Conservation (phyloP, 805 yeast genomes). For the Metschnikowia cubensis region DNA sequence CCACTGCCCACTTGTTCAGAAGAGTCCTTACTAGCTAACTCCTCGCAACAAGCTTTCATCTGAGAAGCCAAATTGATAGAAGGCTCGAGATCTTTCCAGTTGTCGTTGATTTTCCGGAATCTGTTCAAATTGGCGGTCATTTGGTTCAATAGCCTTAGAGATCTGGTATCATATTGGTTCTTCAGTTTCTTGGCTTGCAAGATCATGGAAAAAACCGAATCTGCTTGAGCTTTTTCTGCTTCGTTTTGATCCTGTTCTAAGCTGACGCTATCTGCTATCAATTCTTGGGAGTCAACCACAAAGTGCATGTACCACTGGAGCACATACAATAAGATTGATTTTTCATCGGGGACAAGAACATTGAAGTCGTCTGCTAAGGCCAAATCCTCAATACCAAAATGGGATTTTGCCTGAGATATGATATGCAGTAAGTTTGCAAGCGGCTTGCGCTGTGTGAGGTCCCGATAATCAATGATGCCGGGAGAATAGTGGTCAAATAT, state of each 20-base stretch:
- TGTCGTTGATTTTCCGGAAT: neutral
- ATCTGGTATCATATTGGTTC: conserved; percentile 29
- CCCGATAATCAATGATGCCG: conserved; percentile 20
- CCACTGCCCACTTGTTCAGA: neutral
- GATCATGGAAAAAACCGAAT: conserved; percentile 8
- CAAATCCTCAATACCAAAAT: conserved; percentile 48
- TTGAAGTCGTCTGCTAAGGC: conserved; percentile 54
- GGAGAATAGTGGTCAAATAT: conserved; percentile 27
- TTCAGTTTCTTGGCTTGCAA: conserved; percentile 19
- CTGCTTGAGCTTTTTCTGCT: neutral
- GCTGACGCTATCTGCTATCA: neutral
- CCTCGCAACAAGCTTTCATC: neutral
- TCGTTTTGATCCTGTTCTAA: neutral
- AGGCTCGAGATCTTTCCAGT: neutral
- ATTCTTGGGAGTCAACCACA: conserved; percentile 15
- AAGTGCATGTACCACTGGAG: conserved; percentile 53
- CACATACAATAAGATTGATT: conserved; percentile 53
- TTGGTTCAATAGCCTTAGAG: conserved; percentile 28
- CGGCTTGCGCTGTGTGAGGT: conserved; percentile 20
- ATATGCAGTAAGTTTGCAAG: conserved; percentile 23
- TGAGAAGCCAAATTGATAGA: neutral
- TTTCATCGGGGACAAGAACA: conserved; percentile 52
- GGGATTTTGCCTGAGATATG: conserved; percentile 39
- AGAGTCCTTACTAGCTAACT: neutral
- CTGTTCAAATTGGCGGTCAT: conserved; percentile 13